phyloP scores from a whole-genome alignment of 306 rosid genomes.

The Prunus persica region Prunus_persica_NCBIv2 NC_034014.1:30588501-30589000 shows the following conservation, averaged over 20 bases:
- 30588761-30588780: background rate
- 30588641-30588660: background rate
- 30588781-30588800: background rate
- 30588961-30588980: slow-evolving; percentile 6
- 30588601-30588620: background rate
- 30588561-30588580: background rate
- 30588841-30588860: slow-evolving; percentile 6
- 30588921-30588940: slow-evolving; percentile 13
- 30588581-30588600: background rate
- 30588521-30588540: background rate
- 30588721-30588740: background rate
- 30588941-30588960: slow-evolving; percentile 4
- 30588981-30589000: slow-evolving; percentile 5
- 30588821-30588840: slow-evolving; percentile 28
- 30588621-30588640: background rate
- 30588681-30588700: background rate
- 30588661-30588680: background rate
- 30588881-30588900: slow-evolving; percentile 6
- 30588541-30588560: background rate
- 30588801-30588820: background rate
- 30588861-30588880: slow-evolving; percentile 14
- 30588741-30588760: background rate
- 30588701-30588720: background rate
- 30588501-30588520: background rate
- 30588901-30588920: background rate